Evolutionary conservation across 768 basidiomycete species (phyloP), one percentile per base, ranked within the genome.

Genomic region (Collybia mongolica): DNA sequence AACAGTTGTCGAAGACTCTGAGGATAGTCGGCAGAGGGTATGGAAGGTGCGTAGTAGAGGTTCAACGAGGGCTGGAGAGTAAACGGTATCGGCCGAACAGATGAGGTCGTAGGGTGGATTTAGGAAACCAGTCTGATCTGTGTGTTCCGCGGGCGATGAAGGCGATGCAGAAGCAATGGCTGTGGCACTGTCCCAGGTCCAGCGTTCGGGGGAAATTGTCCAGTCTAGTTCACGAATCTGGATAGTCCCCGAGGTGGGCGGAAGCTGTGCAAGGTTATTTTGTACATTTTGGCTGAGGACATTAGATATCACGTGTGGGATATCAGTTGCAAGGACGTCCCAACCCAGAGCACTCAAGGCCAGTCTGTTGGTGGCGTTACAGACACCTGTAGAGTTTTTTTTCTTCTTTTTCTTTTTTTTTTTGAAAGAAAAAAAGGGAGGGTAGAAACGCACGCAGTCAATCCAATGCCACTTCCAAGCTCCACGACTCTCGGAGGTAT

Each of bases 41-140:
- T 77, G 77, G 4, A 93, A 65, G 15, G 90, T 82, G 47, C 81
- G 77, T 20, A 93, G 76, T 44, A 95, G 81, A 0, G 90, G 92
- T 14, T 73, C 61, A 28, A 85, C 66, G 40, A 94, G 83, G 3
- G 76, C 69, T 2, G 73, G 59, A 22, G 73, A 63, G 65, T 93
- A 95, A 35, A 94, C 69, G 0, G 93, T 95, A 66, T 96, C 93
- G 46, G 93, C 85, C 9, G 90, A 82, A 46, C 88, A 65, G 55
- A 97, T 84, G 57, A 93, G 73, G 66, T 91, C 84, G 70, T 86
- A 88, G 1, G 83, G 84, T 6, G 84, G 80, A 15, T 57, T 56
- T 12, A 82, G 71, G 38, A 64, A 54, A 32, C 54, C 29, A 52
- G 39, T 53, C 11, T 42, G 39, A 18, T 48, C 26, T 20, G 46